Conservation (phyloP, 495 filamentous ascomycete species). For the Lasiosphaeria hispida region DNA sequence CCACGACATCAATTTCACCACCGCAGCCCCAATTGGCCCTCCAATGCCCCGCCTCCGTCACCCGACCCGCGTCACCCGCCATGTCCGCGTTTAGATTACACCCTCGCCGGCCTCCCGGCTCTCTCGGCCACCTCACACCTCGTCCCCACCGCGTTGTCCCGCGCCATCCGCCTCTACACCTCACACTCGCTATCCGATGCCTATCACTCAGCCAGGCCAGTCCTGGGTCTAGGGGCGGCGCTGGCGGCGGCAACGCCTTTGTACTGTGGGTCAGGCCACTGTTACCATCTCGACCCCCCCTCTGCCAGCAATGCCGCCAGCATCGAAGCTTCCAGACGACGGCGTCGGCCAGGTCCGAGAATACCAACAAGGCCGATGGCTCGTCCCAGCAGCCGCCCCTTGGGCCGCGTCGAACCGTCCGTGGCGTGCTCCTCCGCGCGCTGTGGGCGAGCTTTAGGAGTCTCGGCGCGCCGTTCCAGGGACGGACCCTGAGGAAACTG, state of each 20-base stretch:
- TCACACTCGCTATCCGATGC: not conserved
- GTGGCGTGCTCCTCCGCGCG: conserved; percentile 28
- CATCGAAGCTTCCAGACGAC: conserved; percentile 21
- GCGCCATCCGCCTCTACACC: not conserved
- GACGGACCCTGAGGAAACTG: conserved; percentile 31
- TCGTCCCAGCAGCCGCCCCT: conserved; percentile 1
- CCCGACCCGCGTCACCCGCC: not conserved
- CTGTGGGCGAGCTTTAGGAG: conserved; percentile 32
- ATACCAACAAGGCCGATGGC: not conserved
- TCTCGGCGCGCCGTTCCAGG: conserved; percentile 32
- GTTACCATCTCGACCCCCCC: no score
- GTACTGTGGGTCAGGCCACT: no score
- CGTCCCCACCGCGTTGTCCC: no score
- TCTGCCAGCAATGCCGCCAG: not conserved
- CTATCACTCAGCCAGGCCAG: no score
- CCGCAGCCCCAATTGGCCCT: no score
- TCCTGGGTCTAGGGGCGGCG: no score
- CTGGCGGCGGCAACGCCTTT: no score
- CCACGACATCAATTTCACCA: no score
- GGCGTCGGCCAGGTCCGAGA: conserved; percentile 16
- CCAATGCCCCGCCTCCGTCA: no score
- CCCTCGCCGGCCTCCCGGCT: not conserved
- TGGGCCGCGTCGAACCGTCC: conserved; percentile 11
- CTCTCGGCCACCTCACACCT: not conserved
- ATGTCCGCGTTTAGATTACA: not conserved